These are phyloP conservation scores for Ogataea nonfermentans DNA, from an alignment of 805 yeast species.

Conservation along the genomic window DNA sequence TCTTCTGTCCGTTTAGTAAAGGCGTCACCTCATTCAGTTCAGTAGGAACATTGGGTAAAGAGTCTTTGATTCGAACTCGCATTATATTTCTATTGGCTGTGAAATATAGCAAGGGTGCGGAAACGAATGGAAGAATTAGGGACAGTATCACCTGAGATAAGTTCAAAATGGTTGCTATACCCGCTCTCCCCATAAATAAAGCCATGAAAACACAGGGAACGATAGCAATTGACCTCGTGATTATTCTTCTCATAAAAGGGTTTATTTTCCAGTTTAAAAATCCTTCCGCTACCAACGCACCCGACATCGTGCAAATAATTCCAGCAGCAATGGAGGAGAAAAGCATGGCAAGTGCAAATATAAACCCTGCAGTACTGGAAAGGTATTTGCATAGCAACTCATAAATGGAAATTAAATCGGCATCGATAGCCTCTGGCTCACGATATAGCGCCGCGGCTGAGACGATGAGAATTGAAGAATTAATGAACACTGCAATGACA, in stretches of 20 bases:
- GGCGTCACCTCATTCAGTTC: constrained; percentile 4
- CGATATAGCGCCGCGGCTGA: constrained; percentile 76
- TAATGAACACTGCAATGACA: constrained; percentile 82
- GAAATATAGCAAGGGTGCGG: constrained; percentile 83
- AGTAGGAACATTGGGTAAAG: not conserved
- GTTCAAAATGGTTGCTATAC: constrained; percentile 69
- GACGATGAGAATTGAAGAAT: constrained; percentile 77
- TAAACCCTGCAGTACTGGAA: constrained; percentile 75
- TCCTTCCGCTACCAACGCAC: constrained; percentile 91
- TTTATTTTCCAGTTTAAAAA: constrained; percentile 75
- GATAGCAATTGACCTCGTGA: constrained; percentile 76
- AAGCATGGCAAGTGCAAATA: constrained; percentile 81
- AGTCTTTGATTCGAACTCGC: constrained; percentile 46
- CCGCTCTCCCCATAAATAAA: constrained; percentile 66
- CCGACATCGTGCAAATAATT: constrained; percentile 88
- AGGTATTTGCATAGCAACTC: constrained; percentile 55
- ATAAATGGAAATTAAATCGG: constrained; percentile 80
- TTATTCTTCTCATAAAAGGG: constrained; percentile 78
- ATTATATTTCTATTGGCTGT: constrained; percentile 69
- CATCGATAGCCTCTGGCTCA: constrained; percentile 68
- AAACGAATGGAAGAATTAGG: constrained; percentile 74
- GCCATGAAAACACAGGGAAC: constrained; percentile 78
- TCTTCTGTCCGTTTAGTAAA: constrained; percentile 16
- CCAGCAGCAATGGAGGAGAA: constrained; percentile 91
- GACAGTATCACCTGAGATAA: constrained; percentile 86